Evolutionary conservation across 768 basidiomycete genomes (phyloP).

Genomic region (Tricholoma sp.): DNA sequence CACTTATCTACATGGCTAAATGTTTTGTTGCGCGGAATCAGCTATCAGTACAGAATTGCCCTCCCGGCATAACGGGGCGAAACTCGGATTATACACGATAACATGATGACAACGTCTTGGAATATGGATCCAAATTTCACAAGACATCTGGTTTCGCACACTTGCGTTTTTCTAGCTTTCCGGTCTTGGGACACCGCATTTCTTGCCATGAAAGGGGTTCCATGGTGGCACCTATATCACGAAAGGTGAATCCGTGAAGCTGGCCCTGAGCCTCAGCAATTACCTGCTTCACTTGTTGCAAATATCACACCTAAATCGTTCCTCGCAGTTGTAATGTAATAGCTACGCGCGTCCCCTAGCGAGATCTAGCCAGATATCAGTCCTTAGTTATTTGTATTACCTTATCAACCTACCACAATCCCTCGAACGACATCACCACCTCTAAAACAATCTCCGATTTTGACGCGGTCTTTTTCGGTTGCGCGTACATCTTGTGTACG

Average conservation of each 20-base stretch:
- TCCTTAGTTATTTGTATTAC: not conserved
- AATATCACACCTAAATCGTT: slow-evolving; percentile 91
- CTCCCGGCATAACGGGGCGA: too few species aligned
- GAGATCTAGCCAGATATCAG: slow-evolving; percentile 58
- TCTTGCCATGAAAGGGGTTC: slow-evolving; percentile 87
- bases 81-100: too few species aligned
- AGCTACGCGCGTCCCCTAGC: slow-evolving; percentile 85
- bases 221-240: slow-evolving; percentile 63
- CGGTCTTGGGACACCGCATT: slow-evolving; percentile 84
- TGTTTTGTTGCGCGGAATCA: too few species aligned
- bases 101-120: not conserved
- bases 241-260: slow-evolving; percentile 1
- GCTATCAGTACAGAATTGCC: too few species aligned
- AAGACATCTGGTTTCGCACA: slow-evolving; percentile 79
- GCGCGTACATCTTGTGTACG: slow-evolving; percentile 84
- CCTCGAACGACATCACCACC: slow-evolving; percentile 89
- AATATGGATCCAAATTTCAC: slow-evolving; percentile 20
- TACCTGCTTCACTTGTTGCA: slow-evolving; percentile 83
- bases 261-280: slow-evolving; percentile 14
- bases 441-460: slow-evolving; percentile 86
- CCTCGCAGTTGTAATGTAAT: slow-evolving; percentile 86
- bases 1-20: too few species aligned
- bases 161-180: slow-evolving; percentile 74
- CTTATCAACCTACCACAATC: slow-evolving; percentile 57
- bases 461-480: slow-evolving; percentile 86